Conservation (phyloP, 331 rosid species). For the Telfairia occidentalis region DNA sequence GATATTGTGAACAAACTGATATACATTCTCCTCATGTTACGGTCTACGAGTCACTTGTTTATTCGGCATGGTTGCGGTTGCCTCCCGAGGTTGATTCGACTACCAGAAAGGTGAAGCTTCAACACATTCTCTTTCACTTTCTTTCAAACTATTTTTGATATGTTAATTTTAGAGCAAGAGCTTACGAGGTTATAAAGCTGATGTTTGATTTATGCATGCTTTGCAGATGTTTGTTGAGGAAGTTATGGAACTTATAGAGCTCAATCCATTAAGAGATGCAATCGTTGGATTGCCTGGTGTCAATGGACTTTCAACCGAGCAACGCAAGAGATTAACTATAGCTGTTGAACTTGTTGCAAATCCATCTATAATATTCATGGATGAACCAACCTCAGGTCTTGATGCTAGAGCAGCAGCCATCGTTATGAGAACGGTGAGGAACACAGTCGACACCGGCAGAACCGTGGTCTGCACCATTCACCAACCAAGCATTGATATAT, state of each 20-base stretch:
- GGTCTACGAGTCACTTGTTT: slow-evolving; percentile 14
- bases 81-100: slow-evolving; percentile 5
- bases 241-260: slow-evolving; percentile 18
- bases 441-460: slow-evolving; percentile 15
- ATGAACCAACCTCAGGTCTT: slow-evolving; percentile 20
- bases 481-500: slow-evolving; percentile 20
- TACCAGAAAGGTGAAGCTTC: slow-evolving; percentile 11
- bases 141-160: not conserved
- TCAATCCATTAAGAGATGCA: slow-evolving; percentile 14
- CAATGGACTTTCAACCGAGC: slow-evolving; percentile 18
- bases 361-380: slow-evolving; percentile 22
- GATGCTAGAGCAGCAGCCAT: slow-evolving; percentile 22
- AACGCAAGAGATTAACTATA: slow-evolving; percentile 16
- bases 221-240: slow-evolving; percentile 18
- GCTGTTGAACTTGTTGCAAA: slow-evolving; percentile 19
- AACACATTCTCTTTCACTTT: not conserved
- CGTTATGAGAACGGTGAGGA: slow-evolving; percentile 17
- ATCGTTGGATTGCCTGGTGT: slow-evolving; percentile 19
- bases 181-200: not conserved
- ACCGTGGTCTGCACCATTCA: slow-evolving; percentile 21
- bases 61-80: slow-evolving; percentile 18
- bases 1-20: slow-evolving; percentile 19
- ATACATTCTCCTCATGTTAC: slow-evolving; percentile 20
- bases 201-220: slow-evolving; percentile 1
- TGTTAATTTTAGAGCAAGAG: not conserved